Conservation (phyloP, 2,329 filamentous ascomycete species). For the Sporothrix inflata region DNA sequence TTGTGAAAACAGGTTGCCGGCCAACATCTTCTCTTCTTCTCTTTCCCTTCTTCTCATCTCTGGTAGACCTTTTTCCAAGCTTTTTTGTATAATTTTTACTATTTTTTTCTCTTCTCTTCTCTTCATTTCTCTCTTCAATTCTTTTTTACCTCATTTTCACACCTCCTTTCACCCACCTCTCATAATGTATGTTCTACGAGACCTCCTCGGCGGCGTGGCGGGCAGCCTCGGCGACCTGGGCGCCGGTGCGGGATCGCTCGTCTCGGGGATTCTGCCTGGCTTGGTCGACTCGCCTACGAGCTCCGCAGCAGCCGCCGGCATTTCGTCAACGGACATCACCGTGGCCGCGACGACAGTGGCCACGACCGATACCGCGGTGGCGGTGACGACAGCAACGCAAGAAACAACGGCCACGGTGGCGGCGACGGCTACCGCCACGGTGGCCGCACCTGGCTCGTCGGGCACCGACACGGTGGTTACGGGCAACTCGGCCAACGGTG, state of each 20-base stretch:
- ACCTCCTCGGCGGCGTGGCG: conserved; percentile 19
- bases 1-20: conserved; percentile 28
- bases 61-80: conserved; percentile 6
- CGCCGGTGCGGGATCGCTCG: not conserved
- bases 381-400: not conserved
- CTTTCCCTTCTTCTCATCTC: conserved; percentile 10
- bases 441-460: not conserved
- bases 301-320: not conserved
- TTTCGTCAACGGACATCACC: not conserved
- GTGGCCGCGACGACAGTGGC: not conserved
- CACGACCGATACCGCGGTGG: not conserved
- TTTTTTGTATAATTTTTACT: not conserved
- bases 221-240: conserved; percentile 20
- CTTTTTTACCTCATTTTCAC: not conserved
- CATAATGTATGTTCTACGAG: conserved; percentile 24
- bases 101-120: not conserved
- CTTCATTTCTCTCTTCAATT: conserved; percentile 7
- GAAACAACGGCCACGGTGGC: not conserved
- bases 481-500: conserved; percentile 16
- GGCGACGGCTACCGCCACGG: not conserved
- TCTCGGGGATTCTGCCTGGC: conserved; percentile 22
- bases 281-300: not conserved
- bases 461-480: conserved; percentile 9
- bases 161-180: not conserved
- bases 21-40: conserved; percentile 23